These are phyloP conservation scores for Heritiera fomes DNA, from an alignment of 345 rosid species.

Conservation along the genomic window DNA sequence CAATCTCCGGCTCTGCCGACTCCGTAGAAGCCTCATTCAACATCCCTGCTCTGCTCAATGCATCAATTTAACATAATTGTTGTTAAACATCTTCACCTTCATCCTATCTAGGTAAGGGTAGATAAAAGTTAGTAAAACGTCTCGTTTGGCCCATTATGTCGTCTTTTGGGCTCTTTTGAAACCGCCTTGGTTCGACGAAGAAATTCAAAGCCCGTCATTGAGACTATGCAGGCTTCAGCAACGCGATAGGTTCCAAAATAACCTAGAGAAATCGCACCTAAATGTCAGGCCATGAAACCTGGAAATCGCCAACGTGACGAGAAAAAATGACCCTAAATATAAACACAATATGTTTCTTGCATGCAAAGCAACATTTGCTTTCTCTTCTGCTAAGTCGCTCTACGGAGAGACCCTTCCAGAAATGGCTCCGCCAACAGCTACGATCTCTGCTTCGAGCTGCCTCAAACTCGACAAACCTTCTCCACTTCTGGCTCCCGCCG, in stretches of 20 bases:
- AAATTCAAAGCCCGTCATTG: neutral
- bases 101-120: too few relatives aligned
- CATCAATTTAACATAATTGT: too few relatives aligned
- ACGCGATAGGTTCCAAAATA: neutral
- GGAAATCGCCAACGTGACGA: neutral
- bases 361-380: neutral
- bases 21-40: too few relatives aligned
- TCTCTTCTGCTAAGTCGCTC: neutral
- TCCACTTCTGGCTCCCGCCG: neutral
- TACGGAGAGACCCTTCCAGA: neutral
- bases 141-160: too few relatives aligned
- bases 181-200: too few relatives aligned
- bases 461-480: neutral
- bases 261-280: neutral
- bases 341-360: neutral
- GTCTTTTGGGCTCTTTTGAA: conserved; percentile 20
- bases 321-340: neutral
- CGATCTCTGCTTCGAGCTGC: neutral
- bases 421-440: neutral
- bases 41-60: too few relatives aligned
- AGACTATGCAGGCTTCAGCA: neutral
- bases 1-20: too few relatives aligned
- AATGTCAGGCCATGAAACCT: neutral
- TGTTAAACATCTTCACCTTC: too few relatives aligned
- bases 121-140: too few relatives aligned